Evolutionary conservation across 345 rosid genomes (phyloP).

Genomic region (Tarenaya hassleriana): DNA sequence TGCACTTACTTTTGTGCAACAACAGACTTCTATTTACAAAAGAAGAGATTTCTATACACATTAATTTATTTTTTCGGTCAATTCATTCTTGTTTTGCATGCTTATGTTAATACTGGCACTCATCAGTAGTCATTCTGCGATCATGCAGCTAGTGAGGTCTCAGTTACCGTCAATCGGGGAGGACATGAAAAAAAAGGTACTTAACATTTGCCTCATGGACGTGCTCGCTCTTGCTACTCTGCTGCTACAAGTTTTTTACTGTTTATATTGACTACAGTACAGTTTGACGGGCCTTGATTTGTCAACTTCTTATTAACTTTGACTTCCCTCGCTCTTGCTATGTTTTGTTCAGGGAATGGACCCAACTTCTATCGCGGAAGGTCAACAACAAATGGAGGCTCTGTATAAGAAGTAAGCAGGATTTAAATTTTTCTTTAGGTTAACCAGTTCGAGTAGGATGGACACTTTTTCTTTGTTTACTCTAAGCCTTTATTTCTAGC

Average conservation of each 20-base stretch:
- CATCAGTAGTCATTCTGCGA: conserved; percentile 21
- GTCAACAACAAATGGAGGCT: conserved; percentile 55
- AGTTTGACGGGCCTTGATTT: too few relatives aligned
- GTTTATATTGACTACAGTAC: background rate
- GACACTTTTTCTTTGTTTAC: too few relatives aligned
- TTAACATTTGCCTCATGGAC: conserved; percentile 1
- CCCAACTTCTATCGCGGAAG: conserved; percentile 41
- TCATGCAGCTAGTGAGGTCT: conserved; percentile 64
- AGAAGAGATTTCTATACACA: conserved; percentile 10
- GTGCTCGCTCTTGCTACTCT: conserved; percentile 5
- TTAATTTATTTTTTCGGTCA: background rate
- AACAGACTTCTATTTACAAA: background rate
- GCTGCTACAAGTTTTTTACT: background rate
- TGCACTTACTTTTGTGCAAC: background rate
- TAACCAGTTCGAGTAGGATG: too few relatives aligned
- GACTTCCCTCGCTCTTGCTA: too few relatives aligned
- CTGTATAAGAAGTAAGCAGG: conserved; percentile 68
- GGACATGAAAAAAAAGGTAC: conserved; percentile 51
- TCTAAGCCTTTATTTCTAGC: too few relatives aligned
- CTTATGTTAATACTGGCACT: conserved; percentile 7
- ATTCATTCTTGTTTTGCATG: background rate
- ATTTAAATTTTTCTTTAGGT: too few relatives aligned
- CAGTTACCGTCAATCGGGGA: conserved; percentile 52
- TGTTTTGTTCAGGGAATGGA: too few relatives aligned
- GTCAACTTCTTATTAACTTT: too few relatives aligned